Conservation (phyloP, 768 basidiomycete species). For the Naganishia kalamii region DNA sequence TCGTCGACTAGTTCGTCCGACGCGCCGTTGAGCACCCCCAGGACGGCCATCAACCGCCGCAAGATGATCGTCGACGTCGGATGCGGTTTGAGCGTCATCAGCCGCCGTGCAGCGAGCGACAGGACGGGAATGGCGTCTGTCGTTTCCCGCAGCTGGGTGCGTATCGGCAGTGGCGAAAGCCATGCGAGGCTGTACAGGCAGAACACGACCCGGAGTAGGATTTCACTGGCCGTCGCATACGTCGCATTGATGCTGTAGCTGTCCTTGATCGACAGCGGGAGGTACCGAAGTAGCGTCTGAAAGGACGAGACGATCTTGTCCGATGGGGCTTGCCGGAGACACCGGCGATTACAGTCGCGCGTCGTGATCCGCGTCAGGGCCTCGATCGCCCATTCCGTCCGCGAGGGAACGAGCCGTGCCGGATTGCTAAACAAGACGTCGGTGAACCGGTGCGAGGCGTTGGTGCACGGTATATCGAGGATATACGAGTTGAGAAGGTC, state of each 20-base stretch:
- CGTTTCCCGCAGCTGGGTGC: slow-evolving; percentile 60
- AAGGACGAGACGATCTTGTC: slow-evolving; percentile 60
- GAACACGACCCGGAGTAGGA: slow-evolving; percentile 71
- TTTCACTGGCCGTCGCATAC: slow-evolving; percentile 64
- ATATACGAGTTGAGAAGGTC: slow-evolving; percentile 69
- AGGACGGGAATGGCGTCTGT: slow-evolving; percentile 67
- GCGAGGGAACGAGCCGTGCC: slow-evolving; percentile 51
- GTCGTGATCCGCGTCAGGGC: slow-evolving; percentile 73
- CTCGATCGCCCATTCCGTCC: slow-evolving; percentile 73
- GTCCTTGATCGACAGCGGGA: slow-evolving; percentile 74
- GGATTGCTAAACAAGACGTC: not conserved
- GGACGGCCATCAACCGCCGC: slow-evolving; percentile 43
- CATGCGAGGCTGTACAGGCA: slow-evolving; percentile 82
- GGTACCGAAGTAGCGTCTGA: slow-evolving; percentile 65
- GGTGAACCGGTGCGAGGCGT: slow-evolving; percentile 52
- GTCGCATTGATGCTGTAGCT: slow-evolving; percentile 49
- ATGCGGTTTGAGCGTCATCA: slow-evolving; percentile 10
- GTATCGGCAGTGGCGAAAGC: slow-evolving; percentile 68
- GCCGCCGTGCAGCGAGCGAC: slow-evolving; percentile 42
- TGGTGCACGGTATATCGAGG: slow-evolving; percentile 55
- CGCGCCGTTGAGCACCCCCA: slow-evolving; percentile 41
- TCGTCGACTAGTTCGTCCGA: slow-evolving; percentile 20
- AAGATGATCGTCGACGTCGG: slow-evolving; percentile 37
- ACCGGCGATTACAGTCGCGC: slow-evolving; percentile 68
- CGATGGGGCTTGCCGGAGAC: slow-evolving; percentile 60